Evolutionary conservation across 208 protist species (phyloP), one percentile per base, ranked within the genome.

Genomic region (Trypanosoma cruzi): DNA sequence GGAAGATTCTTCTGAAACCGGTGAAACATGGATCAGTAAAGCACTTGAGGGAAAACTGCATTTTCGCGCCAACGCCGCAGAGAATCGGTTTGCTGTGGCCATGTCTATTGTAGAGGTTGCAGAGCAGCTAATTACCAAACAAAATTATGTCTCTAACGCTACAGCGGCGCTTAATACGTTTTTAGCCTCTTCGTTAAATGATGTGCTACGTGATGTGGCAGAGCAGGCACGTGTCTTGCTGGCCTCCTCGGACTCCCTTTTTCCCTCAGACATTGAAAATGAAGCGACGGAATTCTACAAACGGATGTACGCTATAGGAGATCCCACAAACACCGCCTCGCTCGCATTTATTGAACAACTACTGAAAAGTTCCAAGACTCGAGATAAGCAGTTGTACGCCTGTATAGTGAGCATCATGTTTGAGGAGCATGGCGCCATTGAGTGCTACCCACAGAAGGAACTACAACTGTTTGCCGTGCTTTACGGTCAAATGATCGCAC

Each of bases 391-490:
- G 73, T 73, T 96, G 22, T 94, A 88, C 67, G 86, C 92, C 24
- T 95, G 89, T 71, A 91, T 96, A 57, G 66, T 96, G 34, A 79
- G 79, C 68, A 93, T 96, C 70, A 84, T 96, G 75, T 94, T 96
- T 64, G 88, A 96, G 36, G 92, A 94, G 75, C 78, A 78, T 22
- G 68, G 65, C 13, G 85, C 87, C 34, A 85, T 96, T 57, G 61
- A 69, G 31, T 84, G 67, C 68, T 95, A 96, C 78, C 88, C 88
- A 14, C 79, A 75, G 37, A 90, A 92, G 62, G 89, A 92, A 75
- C 81, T 94, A n/a, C 85, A 86, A 62, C 76, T 93, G 7, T 94
- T 94, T 58, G 84, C 88, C 16, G 67, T 75, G 46, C 73, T 96
- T 53, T 96, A 90, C 73, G 92, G 92, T 22, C 85, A 94, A 80